Percentiles rank a stretch among this genome's conserved stretches.
These are phyloP conservation scores for Mycosarcoma maydis DNA, from an alignment of 1,284 basidiomycete species.

Conservation along the genomic window DNA sequence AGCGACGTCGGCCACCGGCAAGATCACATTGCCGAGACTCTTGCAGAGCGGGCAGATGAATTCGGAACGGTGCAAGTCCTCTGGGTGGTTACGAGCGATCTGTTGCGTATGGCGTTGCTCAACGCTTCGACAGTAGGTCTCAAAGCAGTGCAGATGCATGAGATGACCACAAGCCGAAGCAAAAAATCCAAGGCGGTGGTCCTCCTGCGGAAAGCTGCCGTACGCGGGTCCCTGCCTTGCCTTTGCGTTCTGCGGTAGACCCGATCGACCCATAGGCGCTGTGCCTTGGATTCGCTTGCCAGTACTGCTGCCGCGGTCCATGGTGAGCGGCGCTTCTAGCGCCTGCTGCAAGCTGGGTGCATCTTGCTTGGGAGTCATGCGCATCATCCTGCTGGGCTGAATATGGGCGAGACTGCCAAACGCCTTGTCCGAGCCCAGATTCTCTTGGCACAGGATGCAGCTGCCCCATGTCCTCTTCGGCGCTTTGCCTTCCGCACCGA, in stretches of 20 bases:
- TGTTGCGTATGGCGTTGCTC: slow-evolving; percentile 88
- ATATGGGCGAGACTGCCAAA: slow-evolving; percentile 91
- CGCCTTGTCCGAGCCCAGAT: slow-evolving; percentile 77
- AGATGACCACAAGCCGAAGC: slow-evolving; percentile 92
- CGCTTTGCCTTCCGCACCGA: slow-evolving; percentile 18
- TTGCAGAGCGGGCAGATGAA: slow-evolving; percentile 99
- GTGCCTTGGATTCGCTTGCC: slow-evolving; percentile 50
- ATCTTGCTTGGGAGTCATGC: slow-evolving; percentile 78
- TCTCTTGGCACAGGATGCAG: slow-evolving; percentile 98
- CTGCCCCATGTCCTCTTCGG: slow-evolving; percentile 72
- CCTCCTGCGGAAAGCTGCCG: slow-evolving; percentile 54
- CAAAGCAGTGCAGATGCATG: slow-evolving; percentile 97
- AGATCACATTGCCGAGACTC: slow-evolving; percentile 90
- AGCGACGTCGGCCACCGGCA: slow-evolving; percentile 75
- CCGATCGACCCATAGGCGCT: slow-evolving; percentile 26
- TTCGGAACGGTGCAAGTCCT: slow-evolving; percentile 89
- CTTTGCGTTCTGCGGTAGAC: slow-evolving; percentile 10
- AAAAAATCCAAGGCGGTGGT: slow-evolving; percentile 74
- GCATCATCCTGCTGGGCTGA: slow-evolving; percentile 86
- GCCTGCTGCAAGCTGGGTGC: slow-evolving; percentile 77
- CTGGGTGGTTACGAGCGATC: slow-evolving; percentile 91
- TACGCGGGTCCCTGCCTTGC: slow-evolving; percentile 65
- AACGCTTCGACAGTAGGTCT: slow-evolving; percentile 86
- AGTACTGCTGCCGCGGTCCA: slow-evolving; percentile 55
- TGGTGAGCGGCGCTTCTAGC: slow-evolving; percentile 71